Evolutionary conservation across 2,329 filamentous ascomycete genomes (phyloP).

Genomic region (Penicillium polonicum): DNA sequence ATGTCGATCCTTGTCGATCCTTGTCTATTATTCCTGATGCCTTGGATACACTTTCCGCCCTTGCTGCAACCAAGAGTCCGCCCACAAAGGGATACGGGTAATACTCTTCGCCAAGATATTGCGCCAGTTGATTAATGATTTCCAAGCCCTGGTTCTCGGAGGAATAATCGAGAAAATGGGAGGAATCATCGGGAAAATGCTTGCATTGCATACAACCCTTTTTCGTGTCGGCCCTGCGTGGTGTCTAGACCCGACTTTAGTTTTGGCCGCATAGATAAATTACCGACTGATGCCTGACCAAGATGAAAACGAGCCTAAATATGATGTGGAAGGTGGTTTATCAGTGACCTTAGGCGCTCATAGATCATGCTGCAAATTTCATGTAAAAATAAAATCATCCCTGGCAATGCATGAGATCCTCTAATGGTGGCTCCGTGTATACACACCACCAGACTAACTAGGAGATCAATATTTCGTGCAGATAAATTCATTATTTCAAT

Average conservation of each 20-base stretch:
- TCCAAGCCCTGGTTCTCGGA: not conserved
- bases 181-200: not conserved
- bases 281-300: not conserved
- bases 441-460: not conserved
- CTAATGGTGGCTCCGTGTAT: not conserved
- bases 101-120: conserved; percentile 1
- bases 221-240: not conserved
- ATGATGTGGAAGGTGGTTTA: not conserved
- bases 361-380: not conserved
- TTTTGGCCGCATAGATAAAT: not conserved
- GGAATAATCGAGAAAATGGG: not conserved
- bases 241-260: not conserved
- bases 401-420: not conserved
- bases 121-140: not conserved
- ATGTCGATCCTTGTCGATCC: not conserved
- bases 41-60: not conserved
- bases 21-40: not conserved
- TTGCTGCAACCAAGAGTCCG: not conserved
- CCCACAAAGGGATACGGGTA: not conserved
- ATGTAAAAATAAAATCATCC: not conserved
- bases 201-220: not conserved
- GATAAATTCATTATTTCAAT: not conserved
- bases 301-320: not conserved
- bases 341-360: not conserved
- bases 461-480: not conserved